Conservation (phyloP, 2,329 filamentous ascomycete genomes). For the Arthrobotrys sinensis region DNA sequence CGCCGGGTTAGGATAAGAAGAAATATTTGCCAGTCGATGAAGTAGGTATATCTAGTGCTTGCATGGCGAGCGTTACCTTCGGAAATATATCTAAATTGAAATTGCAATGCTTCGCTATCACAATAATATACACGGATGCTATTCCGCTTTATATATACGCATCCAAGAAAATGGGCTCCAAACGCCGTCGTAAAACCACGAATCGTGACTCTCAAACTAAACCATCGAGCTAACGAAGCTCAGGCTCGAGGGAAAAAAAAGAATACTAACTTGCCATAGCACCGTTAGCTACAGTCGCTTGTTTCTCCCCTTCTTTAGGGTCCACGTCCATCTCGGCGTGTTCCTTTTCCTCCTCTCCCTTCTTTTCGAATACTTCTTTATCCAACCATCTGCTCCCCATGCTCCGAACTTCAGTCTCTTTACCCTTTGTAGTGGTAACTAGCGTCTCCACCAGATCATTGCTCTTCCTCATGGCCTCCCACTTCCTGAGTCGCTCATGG, state of each 20-base stretch:
- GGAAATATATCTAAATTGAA: background rate
- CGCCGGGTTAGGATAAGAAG: too few species aligned
- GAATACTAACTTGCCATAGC: background rate
- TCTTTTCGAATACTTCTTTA: constrained; percentile 14
- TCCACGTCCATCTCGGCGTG: constrained; percentile 42
- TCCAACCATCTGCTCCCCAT: constrained; percentile 36
- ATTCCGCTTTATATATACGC: constrained; percentile 2
- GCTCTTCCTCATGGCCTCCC: constrained; percentile 50
- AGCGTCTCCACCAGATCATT: constrained; percentile 30
- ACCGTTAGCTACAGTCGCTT: background rate
- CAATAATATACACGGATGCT: constrained; percentile 40
- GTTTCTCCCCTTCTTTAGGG: constrained; percentile 24
- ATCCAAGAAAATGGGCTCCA: constrained; percentile 18
- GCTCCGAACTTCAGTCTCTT: constrained; percentile 11
- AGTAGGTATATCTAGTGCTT: background rate
- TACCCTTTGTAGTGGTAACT: constrained; percentile 19
- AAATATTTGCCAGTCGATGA: background rate
- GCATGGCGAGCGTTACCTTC: too few species aligned
- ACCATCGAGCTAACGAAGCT: too few species aligned
- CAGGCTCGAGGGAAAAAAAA: too few species aligned
- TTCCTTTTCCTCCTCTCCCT: constrained; percentile 40
- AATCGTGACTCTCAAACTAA: background rate
- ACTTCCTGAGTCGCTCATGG: constrained; percentile 51
- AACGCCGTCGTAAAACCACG: constrained; percentile 23
- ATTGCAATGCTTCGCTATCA: constrained; percentile 24